These are phyloP conservation scores for Fusarium sp. DNA, from an alignment of 2,329 filamentous ascomycete species.

Conservation along the genomic window DNA sequence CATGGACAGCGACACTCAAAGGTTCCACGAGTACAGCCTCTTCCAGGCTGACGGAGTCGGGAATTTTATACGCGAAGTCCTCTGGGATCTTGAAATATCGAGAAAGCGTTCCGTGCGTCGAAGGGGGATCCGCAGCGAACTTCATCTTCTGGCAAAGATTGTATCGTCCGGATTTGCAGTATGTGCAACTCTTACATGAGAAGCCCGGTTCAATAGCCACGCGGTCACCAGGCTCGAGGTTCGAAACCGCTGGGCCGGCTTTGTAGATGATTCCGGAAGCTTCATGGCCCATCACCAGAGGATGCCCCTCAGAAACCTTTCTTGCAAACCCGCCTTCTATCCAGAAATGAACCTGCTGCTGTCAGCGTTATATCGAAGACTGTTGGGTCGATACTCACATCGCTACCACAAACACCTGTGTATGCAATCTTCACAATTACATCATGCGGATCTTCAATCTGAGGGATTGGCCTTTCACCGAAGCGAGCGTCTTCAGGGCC, in stretches of 20 bases:
- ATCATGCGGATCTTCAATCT: conserved; percentile 41
- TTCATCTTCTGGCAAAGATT: conserved; percentile 88
- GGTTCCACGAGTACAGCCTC: conserved; percentile 93
- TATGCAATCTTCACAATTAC: conserved; percentile 39
- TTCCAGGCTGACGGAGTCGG: conserved; percentile 77
- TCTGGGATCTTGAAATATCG: conserved; percentile 85
- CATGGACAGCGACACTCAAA: conserved; percentile 85
- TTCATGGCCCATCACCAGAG: conserved; percentile 77
- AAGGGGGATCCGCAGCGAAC: conserved; percentile 94
- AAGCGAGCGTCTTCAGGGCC: conserved; percentile 35
- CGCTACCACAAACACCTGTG: conserved; percentile 45
- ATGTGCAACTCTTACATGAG: conserved; percentile 80
- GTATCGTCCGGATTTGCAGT: conserved; percentile 85
- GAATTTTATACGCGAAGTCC: conserved; percentile 93
- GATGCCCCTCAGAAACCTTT: conserved; percentile 81
- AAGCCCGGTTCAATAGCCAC: conserved; percentile 93
- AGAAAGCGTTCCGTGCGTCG: conserved; percentile 82
- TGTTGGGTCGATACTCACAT: conserved; percentile 15
- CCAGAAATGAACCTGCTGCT: conserved; percentile 80
- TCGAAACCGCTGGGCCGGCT: conserved; percentile 71
- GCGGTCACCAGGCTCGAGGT: conserved; percentile 77
- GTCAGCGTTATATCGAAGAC: background rate
- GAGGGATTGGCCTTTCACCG: conserved; percentile 32
- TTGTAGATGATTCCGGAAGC: conserved; percentile 80
- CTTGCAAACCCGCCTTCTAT: conserved; percentile 81